Base-by-base conservation (phyloP, 148 eudicot species). In the Oxyria digyna region DNA sequence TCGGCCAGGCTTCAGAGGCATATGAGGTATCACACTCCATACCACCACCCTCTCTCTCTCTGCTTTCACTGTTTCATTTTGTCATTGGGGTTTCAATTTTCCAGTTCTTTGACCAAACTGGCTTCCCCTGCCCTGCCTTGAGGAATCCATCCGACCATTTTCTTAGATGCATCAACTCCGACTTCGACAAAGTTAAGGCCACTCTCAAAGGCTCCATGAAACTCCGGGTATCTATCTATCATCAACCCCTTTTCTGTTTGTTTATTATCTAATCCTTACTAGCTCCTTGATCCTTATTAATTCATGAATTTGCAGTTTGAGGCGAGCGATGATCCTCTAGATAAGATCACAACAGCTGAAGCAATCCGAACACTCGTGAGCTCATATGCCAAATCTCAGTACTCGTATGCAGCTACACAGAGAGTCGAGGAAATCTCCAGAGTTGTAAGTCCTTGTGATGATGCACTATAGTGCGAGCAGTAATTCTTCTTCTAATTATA, bases 141-240 rank as follows among this genome's bases (percentile, higher is more conserved):
- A 82, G 99, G 77, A 94, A 94, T 54, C 99, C 99, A 14, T 94
- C 99, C 2, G 99, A 94, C 79, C 99, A 94, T 77, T 94, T 94
- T 54, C 93, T 94, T 18, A 80, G 99, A 69, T 94, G 99, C 78
- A 83, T 91, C 66, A 91, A 94, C 65, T 83, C 96, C 4, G 99
- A 94, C 59, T 94, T 94, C 11, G 99, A 94, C 85, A 91, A 91
- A 85, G 97, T 94, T 35, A 94, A 94, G 81, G 89, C 96, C 62
- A 87, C 96, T 13, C 87, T 94, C 0, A 94, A 91, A 83, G 97
- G 99, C 73, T 94, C 99, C 37, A 91, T 94, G 97, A 94, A 94
- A 80, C 74, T 91, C 43, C 73, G 91, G 93, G 99, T 94, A 77
- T 50, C 23, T 71, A 27, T 35, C 3, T 35, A n/a, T n/a, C n/a